Conservation (phyloP, 2,329 filamentous ascomycete genomes). For the Sporothrix phasma region DNA sequence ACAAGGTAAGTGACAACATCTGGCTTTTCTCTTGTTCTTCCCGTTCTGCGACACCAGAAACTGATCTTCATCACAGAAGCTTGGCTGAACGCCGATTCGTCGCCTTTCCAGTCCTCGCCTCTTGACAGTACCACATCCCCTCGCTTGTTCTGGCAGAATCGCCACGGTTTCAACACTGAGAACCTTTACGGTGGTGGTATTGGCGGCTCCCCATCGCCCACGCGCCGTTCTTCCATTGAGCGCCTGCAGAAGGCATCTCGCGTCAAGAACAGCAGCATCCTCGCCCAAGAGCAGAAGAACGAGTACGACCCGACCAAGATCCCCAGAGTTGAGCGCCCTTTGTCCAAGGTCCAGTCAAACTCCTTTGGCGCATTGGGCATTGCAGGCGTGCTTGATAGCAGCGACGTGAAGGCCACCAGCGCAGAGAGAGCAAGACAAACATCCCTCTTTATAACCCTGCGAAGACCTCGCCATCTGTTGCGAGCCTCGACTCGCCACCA, state of each 20-base stretch:
- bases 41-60: neutral
- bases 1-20: conserved; percentile 48
- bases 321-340: conserved; percentile 70
- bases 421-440: conserved; percentile 49
- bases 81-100: conserved; percentile 62
- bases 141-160: conserved; percentile 82
- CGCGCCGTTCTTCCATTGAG: conserved; percentile 84
- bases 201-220: conserved; percentile 55
- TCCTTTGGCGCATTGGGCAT: conserved; percentile 52
- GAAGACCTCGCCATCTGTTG: conserved; percentile 31
- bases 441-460: conserved; percentile 49
- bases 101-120: conserved; percentile 78
- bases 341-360: conserved; percentile 67
- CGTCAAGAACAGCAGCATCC: conserved; percentile 97
- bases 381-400: conserved; percentile 37
- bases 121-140: conserved; percentile 60
- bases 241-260: conserved; percentile 88
- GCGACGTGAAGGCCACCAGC: conserved; percentile 35
- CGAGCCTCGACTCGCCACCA: neutral
- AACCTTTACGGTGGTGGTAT: conserved; percentile 56
- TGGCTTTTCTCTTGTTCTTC: neutral
- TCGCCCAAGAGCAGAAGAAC: conserved; percentile 82
- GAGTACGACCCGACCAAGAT: conserved; percentile 80
- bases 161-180: conserved; percentile 57
- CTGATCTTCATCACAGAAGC: conserved; percentile 41